Percentiles rank a stretch among this genome's conserved stretches.
Conservation (phyloP, 345 rosid species). For the Populus tremula region DNA sequence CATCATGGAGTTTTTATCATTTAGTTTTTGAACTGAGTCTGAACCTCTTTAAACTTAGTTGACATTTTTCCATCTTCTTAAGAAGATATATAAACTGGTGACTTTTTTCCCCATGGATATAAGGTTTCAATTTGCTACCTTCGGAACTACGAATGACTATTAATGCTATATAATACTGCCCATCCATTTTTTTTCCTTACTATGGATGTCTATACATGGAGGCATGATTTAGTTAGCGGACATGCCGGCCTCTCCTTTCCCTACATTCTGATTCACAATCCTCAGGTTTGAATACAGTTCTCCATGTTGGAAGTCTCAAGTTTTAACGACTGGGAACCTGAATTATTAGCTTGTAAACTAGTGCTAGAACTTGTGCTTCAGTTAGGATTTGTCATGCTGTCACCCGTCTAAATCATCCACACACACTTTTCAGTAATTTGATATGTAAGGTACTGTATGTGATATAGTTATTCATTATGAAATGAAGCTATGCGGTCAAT, state of each 20-base stretch:
- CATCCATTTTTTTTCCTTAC: background rate
- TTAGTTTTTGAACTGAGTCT: background rate
- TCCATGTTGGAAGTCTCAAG: background rate
- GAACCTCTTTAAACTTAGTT: background rate
- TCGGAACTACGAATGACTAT: background rate
- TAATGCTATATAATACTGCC: background rate
- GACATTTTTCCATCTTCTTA: background rate
- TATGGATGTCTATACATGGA: background rate
- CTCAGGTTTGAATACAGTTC: background rate
- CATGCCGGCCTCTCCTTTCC: background rate
- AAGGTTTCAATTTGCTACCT: background rate
- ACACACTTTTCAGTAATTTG: background rate
- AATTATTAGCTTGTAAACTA: background rate
- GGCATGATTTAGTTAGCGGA: background rate
- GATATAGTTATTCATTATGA: background rate
- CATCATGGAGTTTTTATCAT: slow-evolving; percentile 6
- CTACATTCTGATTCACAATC: background rate
- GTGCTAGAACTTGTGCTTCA: background rate
- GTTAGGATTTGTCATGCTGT: background rate
- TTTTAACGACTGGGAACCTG: background rate
- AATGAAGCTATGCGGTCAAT: background rate
- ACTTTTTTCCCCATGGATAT: background rate
- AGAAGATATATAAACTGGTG: background rate
- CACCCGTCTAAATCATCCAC: background rate
- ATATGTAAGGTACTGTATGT: background rate